phyloP scores from a whole-genome alignment of 2,329 filamentous ascomycete genomes.

The Calonectria fujianensis region DNA sequence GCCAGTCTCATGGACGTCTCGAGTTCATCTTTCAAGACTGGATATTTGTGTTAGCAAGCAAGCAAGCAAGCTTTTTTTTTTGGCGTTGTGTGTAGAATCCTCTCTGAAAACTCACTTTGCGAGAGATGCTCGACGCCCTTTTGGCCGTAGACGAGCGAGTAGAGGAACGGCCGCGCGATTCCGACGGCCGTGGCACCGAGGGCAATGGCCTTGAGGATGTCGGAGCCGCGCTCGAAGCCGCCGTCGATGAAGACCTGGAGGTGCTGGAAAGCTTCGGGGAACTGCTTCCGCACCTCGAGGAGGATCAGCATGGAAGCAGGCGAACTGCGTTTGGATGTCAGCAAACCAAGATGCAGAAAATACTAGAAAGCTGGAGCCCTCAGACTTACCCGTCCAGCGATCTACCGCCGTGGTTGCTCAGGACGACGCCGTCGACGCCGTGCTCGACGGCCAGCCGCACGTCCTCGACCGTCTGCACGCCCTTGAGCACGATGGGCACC shows the following conservation, averaged over 20 bases:
- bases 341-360: not conserved
- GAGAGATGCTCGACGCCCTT: slow-evolving; percentile 73
- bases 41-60: not conserved
- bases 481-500: slow-evolving; percentile 74
- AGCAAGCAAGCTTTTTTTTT: too few relatives aligned
- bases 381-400: slow-evolving; percentile 68
- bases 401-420: slow-evolving; percentile 76
- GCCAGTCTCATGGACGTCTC: slow-evolving; percentile 57
- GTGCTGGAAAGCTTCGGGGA: slow-evolving; percentile 68
- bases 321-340: slow-evolving; percentile 50
- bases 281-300: slow-evolving; percentile 69
- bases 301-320: slow-evolving; percentile 69
- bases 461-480: slow-evolving; percentile 74
- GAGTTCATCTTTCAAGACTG: slow-evolving; percentile 57
- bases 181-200: slow-evolving; percentile 73
- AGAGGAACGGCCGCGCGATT: slow-evolving; percentile 72
- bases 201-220: slow-evolving; percentile 72
- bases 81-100: too few relatives aligned
- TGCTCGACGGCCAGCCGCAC: slow-evolving; percentile 69
- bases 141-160: slow-evolving; percentile 72
- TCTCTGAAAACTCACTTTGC: slow-evolving; percentile 66
- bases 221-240: slow-evolving; percentile 71
- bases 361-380: too few relatives aligned
- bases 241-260: slow-evolving; percentile 73
- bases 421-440: slow-evolving; percentile 71